Percentiles rank a stretch among this genome's conserved stretches.
Conservation (phyloP, 1,139 yeast species). For the Diutina rugosa region DNA sequence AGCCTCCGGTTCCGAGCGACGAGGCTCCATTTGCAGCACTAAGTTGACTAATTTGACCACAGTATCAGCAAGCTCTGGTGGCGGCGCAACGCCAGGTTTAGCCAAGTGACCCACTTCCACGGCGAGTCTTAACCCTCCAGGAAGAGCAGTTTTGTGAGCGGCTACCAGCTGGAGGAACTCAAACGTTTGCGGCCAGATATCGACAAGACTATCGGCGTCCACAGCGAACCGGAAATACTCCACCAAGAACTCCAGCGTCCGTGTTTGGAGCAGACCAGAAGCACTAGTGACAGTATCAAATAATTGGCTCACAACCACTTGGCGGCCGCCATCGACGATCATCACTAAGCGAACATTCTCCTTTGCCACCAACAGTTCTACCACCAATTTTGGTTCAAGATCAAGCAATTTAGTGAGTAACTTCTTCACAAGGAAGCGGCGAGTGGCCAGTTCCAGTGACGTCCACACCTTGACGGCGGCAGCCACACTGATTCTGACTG, state of each 20-base stretch:
- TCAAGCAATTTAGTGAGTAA: background rate
- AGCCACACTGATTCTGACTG: background rate
- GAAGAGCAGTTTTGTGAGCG: background rate
- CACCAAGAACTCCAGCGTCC: background rate
- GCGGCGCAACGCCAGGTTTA: background rate
- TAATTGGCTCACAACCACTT: background rate
- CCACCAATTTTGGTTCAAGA: background rate
- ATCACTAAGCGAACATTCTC: background rate
- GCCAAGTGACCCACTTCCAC: background rate
- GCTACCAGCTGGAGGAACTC: background rate
- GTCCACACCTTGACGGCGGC: background rate
- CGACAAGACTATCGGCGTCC: background rate
- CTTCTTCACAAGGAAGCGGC: background rate
- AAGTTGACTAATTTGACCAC: background rate
- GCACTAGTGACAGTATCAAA: background rate
- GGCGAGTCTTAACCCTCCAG: background rate
- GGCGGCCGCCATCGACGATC: constrained; percentile 1
- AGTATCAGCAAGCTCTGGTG: background rate
- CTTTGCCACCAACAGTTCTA: background rate
- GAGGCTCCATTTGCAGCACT: background rate
- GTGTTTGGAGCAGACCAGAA: background rate
- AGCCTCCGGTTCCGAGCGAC: background rate
- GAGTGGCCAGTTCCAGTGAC: background rate
- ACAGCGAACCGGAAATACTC: background rate
- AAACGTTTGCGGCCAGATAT: background rate